A percentile compares a stretch with the other conserved stretches of the same genome.
Evolutionary conservation across 495 filamentous ascomycete species (phyloP).

Genomic region (Trichoderma asperelloides): DNA sequence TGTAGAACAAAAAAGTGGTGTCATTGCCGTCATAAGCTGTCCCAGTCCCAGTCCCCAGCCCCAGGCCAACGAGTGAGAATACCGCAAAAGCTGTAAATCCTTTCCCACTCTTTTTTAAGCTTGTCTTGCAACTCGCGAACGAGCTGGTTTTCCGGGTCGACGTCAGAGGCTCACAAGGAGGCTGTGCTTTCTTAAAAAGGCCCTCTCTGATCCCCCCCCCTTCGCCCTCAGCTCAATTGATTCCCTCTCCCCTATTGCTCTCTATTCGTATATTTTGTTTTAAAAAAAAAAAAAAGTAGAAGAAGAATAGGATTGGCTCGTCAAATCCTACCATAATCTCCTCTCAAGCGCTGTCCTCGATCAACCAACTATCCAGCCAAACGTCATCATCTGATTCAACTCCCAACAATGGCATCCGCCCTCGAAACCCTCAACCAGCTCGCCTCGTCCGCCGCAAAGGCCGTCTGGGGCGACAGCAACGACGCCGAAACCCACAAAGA

Average conservation of each 20-base stretch:
- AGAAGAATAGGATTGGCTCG: too few species aligned
- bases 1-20: too few species aligned
- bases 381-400: too few species aligned
- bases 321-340: too few species aligned
- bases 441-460: conserved; percentile 34
- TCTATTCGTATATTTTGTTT: too few species aligned
- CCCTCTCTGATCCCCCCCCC: not conserved
- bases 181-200: not conserved
- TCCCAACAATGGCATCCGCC: not conserved
- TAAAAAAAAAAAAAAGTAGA: too few species aligned
- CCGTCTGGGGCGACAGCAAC: conserved; percentile 40
- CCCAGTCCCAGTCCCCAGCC: too few species aligned
- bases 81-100: not conserved
- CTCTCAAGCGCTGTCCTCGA: too few species aligned
- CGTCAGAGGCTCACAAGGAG: not conserved
- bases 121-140: not conserved
- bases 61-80: not conserved
- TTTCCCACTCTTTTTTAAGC: not conserved
- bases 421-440: conserved; percentile 50
- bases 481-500: conserved; percentile 28
- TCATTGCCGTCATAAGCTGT: too few species aligned
- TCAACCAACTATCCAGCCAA: not conserved
- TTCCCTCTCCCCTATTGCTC: not conserved
- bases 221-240: not conserved
- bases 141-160: not conserved